Base-by-base conservation (phyloP, 768 basidiomycete genomes). In the Pluteus cervinus region DNA sequence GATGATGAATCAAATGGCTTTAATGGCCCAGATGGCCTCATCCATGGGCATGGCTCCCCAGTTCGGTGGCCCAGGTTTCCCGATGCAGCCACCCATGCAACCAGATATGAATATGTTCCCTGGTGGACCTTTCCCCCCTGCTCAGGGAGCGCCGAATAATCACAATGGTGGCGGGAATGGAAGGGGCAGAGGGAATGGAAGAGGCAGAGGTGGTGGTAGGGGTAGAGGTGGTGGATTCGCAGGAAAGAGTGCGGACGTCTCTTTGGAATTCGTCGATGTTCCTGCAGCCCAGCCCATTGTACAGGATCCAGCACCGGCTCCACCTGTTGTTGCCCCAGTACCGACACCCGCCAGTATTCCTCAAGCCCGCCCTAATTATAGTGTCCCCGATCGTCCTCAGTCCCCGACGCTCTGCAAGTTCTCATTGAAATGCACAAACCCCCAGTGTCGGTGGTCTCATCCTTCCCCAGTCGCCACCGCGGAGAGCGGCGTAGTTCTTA, bases 381-480 rank as follows among this genome's bases (percentile, higher is more conserved):
- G 68, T 3, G 53, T 78, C 12, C 84, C 84, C n/a, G 79, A 84
- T 43, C 73, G 88, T 22, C 88, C 87, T 1, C 82, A 84, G 49
- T 88, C 88, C 1, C 88, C 88, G 0, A 88, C 86, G 1, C 69
- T 99, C 15, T 99, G 96, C 78, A 96, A 96, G 63, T 98, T 86
- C 47, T 80, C 75, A 8, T 69, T 83, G 16, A 94, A 92, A 48
- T 99, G 96, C 61, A 85, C 83, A 33, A 94, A 97, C 57, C 70
- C 85, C 0, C 70, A 81, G 31, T 99, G 96, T 58, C 73, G 85
- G 12, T 98, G 79, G 58, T 89, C 90, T 7, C 96, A 99, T 58
- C 93, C 96, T 4, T 91, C 87, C 7, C 96, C 96, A n/a, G 89
- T 92, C 3, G 93, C 96, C 5, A 96, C 94, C 12, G 72, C 85